phyloP scores from a whole-genome alignment of 805 yeast species.

The Spathaspora sp. region DNA sequence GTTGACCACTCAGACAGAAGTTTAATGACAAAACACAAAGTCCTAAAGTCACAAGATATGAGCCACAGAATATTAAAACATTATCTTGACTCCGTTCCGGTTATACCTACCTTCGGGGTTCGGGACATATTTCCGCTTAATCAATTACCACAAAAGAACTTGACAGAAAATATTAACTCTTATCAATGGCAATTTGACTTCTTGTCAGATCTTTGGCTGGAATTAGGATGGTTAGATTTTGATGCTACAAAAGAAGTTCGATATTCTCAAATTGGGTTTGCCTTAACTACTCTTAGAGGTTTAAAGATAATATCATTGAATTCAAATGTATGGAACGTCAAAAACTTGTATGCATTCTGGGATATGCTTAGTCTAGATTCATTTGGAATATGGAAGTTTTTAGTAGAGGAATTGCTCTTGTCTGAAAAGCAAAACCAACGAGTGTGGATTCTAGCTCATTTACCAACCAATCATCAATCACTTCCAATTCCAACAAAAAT shows the following conservation, averaged over 20 bases:
- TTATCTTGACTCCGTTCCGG: constrained; percentile 48
- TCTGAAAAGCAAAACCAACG: constrained; percentile 55
- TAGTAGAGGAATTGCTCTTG: constrained; percentile 58
- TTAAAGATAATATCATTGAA: constrained; percentile 60
- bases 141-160: constrained; percentile 53
- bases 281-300: constrained; percentile 52
- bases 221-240: constrained; percentile 35
- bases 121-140: constrained; percentile 75
- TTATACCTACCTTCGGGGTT: constrained; percentile 63
- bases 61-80: constrained; percentile 63
- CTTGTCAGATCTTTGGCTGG: constrained; percentile 33
- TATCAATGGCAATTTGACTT: constrained; percentile 39
- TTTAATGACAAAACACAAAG: constrained; percentile 68
- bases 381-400: constrained; percentile 60
- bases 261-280: constrained; percentile 59
- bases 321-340: constrained; percentile 64
- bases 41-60: constrained; percentile 63
- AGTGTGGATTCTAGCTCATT: constrained; percentile 74
- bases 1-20: constrained; percentile 73
- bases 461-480: constrained; percentile 56
- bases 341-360: constrained; percentile 45
- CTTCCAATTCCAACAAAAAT: constrained; percentile 59
- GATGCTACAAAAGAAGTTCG: constrained; percentile 24
- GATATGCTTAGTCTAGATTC: constrained; percentile 41
- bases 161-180: constrained; percentile 20